phyloP scores from a whole-genome alignment of 495 filamentous ascomycete species.

The Chaetomidium leptoderma region DNA sequence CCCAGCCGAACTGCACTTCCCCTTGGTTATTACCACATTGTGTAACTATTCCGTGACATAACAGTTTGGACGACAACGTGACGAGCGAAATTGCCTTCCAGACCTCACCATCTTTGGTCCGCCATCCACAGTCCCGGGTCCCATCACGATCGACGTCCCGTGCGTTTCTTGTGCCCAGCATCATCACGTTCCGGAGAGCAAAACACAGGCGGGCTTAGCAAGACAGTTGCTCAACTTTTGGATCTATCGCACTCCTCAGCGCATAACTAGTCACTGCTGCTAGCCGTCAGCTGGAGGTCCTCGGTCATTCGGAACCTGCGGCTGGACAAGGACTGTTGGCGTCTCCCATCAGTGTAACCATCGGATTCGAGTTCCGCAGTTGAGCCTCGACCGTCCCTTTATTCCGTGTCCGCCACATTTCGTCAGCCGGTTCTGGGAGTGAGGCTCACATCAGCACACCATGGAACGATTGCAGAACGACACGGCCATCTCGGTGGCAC shows the following conservation, averaged over 20 bases:
- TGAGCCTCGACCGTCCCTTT: background rate
- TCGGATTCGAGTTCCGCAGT: no score
- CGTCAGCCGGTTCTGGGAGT: background rate
- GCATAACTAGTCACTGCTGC: background rate
- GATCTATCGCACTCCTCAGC: background rate
- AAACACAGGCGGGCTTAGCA: no score
- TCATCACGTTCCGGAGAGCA: no score
- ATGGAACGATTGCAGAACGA: slow-evolving; percentile 17
- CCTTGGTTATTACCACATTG: background rate
- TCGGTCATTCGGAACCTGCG: background rate
- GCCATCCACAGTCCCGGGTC: no score
- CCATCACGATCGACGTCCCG: no score
- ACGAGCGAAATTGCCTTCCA: background rate
- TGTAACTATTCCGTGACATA: background rate
- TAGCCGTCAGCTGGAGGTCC: background rate
- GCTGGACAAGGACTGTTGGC: background rate
- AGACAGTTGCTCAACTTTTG: background rate
- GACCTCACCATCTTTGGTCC: no score
- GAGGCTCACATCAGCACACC: background rate
- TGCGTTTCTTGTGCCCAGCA: no score
- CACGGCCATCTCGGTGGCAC: slow-evolving; percentile 9
- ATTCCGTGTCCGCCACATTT: background rate
- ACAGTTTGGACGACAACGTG: background rate
- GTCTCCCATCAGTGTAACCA: slow-evolving; percentile 5
- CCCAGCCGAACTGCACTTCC: background rate